Conservation (phyloP, 2,329 filamentous ascomycete genomes). For the Dothideomycetidae sp. region DNA sequence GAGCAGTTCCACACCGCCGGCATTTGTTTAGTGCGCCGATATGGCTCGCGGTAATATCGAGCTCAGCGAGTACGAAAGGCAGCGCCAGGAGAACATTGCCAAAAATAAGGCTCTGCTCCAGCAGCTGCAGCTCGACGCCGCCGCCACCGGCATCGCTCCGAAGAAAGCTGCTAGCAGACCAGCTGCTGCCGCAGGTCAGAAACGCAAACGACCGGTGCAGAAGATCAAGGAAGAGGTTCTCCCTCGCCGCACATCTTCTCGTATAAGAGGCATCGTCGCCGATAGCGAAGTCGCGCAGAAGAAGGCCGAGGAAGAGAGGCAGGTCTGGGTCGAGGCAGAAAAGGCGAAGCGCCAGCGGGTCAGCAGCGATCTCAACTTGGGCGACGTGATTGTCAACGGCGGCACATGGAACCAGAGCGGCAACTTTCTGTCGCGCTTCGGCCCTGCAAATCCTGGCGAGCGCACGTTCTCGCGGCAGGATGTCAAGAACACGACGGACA, state of each 20-base stretch:
- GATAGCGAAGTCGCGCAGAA: conserved; percentile 54
- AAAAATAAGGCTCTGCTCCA: conserved; percentile 72
- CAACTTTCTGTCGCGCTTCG: conserved; percentile 51
- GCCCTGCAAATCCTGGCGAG: conserved; percentile 65
- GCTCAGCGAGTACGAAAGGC: conserved; percentile 75
- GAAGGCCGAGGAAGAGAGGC: conserved; percentile 51
- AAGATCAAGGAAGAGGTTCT: conserved; percentile 44
- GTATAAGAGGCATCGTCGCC: conserved; percentile 47
- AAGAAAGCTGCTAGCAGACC: conserved; percentile 37
- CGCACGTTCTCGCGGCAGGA: conserved; percentile 79
- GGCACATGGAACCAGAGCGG: conserved; percentile 52
- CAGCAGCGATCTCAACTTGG: conserved; percentile 55
- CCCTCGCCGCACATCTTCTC: conserved; percentile 47
- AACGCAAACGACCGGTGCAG: conserved; percentile 26
- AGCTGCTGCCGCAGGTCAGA: conserved; percentile 29
- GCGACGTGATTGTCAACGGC: conserved; percentile 66
- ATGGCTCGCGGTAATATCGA: conserved; percentile 20
- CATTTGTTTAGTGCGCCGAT: too few species aligned
- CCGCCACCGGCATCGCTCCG: conserved; percentile 54
- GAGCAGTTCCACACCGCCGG: neutral
- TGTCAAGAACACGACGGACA: conserved; percentile 63
- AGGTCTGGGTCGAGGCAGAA: conserved; percentile 42
- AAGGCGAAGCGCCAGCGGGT: conserved; percentile 49
- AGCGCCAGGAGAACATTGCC: conserved; percentile 72
- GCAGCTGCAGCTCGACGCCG: conserved; percentile 54